Conservation (phyloP, 192 early-diverging fungal genomes). For the Lunasporangiospora selenospora region DNA sequence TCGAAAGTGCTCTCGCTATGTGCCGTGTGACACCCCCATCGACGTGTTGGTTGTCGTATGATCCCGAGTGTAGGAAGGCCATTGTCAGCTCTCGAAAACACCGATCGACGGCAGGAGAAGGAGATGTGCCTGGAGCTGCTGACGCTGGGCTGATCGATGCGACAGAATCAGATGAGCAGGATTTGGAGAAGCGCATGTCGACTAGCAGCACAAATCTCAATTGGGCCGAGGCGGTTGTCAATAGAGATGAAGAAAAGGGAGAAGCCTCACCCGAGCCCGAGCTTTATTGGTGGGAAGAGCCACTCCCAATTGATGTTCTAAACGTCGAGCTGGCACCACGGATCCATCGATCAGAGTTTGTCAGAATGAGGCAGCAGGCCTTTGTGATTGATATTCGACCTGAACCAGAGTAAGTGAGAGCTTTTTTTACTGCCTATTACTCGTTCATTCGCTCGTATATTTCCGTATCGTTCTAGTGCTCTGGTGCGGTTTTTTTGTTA, state of each 20-base stretch:
- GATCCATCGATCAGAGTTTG: conserved; percentile 58
- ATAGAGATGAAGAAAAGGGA: not conserved
- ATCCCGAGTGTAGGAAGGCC: conserved; percentile 32
- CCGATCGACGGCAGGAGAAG: not conserved
- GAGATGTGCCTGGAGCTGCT: not conserved
- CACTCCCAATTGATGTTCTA: conserved; percentile 51
- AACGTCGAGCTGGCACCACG: conserved; percentile 62
- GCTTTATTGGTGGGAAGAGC: conserved; percentile 58
- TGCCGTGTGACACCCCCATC: conserved; percentile 76
- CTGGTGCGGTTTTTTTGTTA: not conserved
- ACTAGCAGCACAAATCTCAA: not conserved
- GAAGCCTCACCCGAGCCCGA: not conserved
- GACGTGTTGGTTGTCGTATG: conserved; percentile 44
- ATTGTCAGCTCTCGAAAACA: not conserved
- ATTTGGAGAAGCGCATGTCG: conserved; percentile 15
- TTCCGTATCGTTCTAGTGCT: not conserved
- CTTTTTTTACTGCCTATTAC: no score
- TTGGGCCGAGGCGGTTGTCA: not conserved
- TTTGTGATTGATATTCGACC: conserved; percentile 65
- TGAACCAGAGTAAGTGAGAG: conserved; percentile 55
- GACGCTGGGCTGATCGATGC: not conserved
- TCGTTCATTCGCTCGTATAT: not conserved
- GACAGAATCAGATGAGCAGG: conserved; percentile 7
- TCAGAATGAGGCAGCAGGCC: conserved; percentile 49
- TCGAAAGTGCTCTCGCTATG: conserved; percentile 64